Conservation (phyloP, 2,329 filamentous ascomycete genomes). For the Epichloe scottii region DNA sequence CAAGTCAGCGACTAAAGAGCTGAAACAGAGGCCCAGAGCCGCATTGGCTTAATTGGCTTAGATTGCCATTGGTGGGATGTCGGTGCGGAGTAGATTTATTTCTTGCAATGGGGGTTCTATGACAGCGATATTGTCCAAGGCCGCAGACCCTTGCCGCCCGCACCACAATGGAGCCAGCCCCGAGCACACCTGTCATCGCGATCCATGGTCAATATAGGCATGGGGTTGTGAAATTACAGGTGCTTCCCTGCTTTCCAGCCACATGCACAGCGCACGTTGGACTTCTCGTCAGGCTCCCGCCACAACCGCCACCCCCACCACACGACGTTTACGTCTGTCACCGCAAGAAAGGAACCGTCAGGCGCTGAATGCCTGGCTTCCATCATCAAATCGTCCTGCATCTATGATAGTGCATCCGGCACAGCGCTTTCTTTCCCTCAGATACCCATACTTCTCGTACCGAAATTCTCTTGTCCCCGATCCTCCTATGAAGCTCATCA, state of each 20-base stretch:
- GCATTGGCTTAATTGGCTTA: background rate
- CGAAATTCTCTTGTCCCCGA: background rate
- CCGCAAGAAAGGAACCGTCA: background rate
- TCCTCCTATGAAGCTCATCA: constrained; percentile 27
- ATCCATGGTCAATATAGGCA: too few species aligned
- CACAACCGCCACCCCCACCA: constrained; percentile 7
- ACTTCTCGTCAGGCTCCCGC: background rate
- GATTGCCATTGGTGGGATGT: too few species aligned
- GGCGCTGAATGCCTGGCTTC: background rate
- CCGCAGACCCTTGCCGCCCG: background rate
- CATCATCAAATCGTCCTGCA: background rate
- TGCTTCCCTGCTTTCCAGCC: background rate
- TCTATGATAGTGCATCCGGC: background rate
- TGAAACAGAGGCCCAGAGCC: too few species aligned
- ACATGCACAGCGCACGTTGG: background rate
- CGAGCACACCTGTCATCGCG: too few species aligned
- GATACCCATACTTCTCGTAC: background rate
- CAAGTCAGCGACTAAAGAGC: too few species aligned
- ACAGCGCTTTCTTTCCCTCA: background rate
- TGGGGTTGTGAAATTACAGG: background rate
- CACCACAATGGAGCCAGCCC: background rate
- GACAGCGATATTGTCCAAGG: too few species aligned
- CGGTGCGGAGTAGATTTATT: too few species aligned
- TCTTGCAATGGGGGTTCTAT: too few species aligned
- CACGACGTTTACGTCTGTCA: background rate